phyloP scores from a whole-genome alignment of 495 filamentous ascomycete genomes.

The Trichoderma asperelloides region DNA sequence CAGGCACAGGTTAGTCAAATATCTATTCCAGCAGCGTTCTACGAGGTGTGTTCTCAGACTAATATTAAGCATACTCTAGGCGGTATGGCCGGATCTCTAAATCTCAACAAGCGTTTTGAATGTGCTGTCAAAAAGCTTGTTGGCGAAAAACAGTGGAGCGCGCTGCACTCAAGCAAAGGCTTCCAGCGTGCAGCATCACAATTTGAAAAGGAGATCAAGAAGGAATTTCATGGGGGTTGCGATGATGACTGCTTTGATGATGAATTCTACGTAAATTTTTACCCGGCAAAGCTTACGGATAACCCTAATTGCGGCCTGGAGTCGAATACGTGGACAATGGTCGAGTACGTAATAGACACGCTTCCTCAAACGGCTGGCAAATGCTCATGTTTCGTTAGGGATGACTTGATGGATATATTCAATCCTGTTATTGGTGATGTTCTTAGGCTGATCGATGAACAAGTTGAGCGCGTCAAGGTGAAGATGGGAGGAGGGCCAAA shows the following conservation, averaged over 20 bases:
- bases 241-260: neutral
- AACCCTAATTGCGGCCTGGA: neutral
- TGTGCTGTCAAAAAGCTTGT: constrained; percentile 14
- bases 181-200: neutral
- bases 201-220: constrained; percentile 8
- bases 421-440: constrained; percentile 25
- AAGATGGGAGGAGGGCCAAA: constrained; percentile 17
- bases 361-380: no score
- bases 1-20: neutral
- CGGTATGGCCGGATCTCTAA: constrained; percentile 25
- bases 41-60: neutral
- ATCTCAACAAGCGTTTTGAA: constrained; percentile 29
- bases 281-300: neutral
- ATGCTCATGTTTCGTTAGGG: constrained; percentile 14
- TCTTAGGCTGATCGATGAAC: constrained; percentile 20
- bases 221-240: constrained; percentile 17
- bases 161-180: constrained; percentile 1
- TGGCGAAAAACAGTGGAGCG: constrained; percentile 12
- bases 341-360: no score
- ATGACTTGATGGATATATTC: constrained; percentile 23
- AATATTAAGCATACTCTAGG: constrained; percentile 17
- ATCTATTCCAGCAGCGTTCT: neutral
- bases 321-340: neutral
- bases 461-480: constrained; percentile 19
- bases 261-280: neutral